A percentile compares a stretch with the other conserved stretches of the same genome.
Evolutionary conservation across 1,284 basidiomycete genomes (phyloP).

Genomic region (Ceratobasidium sp.): DNA sequence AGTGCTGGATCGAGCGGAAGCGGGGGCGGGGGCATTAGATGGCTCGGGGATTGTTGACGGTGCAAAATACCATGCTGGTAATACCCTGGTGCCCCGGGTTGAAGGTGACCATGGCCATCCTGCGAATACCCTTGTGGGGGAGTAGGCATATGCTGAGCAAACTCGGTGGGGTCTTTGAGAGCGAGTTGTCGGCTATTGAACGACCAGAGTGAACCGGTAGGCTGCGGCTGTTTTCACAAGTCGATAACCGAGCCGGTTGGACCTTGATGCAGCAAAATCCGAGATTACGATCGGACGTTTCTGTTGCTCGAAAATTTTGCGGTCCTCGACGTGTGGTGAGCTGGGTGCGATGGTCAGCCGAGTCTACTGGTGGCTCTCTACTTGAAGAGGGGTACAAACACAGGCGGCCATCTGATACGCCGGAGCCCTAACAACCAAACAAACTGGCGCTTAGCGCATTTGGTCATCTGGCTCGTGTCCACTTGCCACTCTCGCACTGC

Average conservation of each 20-base stretch:
- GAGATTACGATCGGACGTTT: neutral
- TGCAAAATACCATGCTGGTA: slow-evolving; percentile 23
- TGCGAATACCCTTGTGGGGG: slow-evolving; percentile 34
- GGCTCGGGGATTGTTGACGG: slow-evolving; percentile 23
- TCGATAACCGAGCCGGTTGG: slow-evolving; percentile 40
- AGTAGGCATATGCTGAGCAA: slow-evolving; percentile 32
- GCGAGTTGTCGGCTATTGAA: slow-evolving; percentile 46
- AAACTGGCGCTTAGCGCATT: slow-evolving; percentile 22
- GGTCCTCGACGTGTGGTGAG: neutral
- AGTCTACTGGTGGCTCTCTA: slow-evolving; percentile 5
- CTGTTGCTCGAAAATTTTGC: neutral
- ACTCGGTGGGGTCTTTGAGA: no score
- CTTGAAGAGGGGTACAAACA: slow-evolving; percentile 12
- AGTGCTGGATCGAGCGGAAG: slow-evolving; percentile 40
- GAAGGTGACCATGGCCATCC: slow-evolving; percentile 34
- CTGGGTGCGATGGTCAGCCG: slow-evolving; percentile 6
- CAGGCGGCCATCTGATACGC: slow-evolving; percentile 31
- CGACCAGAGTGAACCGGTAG: slow-evolving; percentile 31
- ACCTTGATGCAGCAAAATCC: neutral
- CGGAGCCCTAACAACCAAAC: slow-evolving; percentile 33
- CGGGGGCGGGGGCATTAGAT: slow-evolving; percentile 43
- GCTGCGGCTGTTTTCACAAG: slow-evolving; percentile 42
- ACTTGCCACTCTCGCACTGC: neutral
- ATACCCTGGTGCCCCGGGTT: slow-evolving; percentile 25
- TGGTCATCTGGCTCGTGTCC: slow-evolving; percentile 11